Evolutionary conservation across 148 eudicot genomes (phyloP), one percentile per base, ranked within the genome.

Genomic region (Rhododendron simsii): DNA sequence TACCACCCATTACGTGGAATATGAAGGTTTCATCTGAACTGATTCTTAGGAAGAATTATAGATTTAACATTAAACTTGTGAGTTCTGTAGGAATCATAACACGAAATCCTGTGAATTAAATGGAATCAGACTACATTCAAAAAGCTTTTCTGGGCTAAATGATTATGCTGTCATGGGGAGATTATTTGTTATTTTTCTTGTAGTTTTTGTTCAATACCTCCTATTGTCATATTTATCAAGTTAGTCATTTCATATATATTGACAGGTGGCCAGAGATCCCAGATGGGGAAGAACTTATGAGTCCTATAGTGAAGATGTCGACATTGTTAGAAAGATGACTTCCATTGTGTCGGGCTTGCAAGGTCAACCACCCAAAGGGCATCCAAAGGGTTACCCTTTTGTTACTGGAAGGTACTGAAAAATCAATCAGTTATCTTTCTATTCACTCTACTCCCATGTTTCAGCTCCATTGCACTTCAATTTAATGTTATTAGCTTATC

Each of bases 231-330:
- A 55, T 53, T 55, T 73, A 51, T 84, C 75, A 12, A 47, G 50
- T 47, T 78, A 79, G 33, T 76, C n/a, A 5, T 77, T 73, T 73
- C 21, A 78, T 85, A 69, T 44, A 57, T 78, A 35, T 76, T 82
- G 75, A 79, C 88, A 97, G 99, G 94, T 97, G 23, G 89, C 89
- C 84, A 89, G 89, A 88, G 99, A 97, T 84, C 95, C 96, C 39
- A 94, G 99, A 90, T 97, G 98, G 99, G 99, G 99, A 83, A 92
- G 99, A 90, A 91, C 91, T 87, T 97, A 95, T 65, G 99, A 97
- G 86, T 87, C 93, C 90, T 97, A 89, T 41, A 89, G 98, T 86
- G 99, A 97, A 84, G 93, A 95, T 88, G 86, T 95, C 61, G 93
- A 94, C 84, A 87, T 94, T 85, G 96, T 97, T 81, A 92, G 93